Evolutionary conservation across 2,329 filamentous ascomycete genomes (phyloP).

Genomic region (Raffaelea ambrosiae): DNA sequence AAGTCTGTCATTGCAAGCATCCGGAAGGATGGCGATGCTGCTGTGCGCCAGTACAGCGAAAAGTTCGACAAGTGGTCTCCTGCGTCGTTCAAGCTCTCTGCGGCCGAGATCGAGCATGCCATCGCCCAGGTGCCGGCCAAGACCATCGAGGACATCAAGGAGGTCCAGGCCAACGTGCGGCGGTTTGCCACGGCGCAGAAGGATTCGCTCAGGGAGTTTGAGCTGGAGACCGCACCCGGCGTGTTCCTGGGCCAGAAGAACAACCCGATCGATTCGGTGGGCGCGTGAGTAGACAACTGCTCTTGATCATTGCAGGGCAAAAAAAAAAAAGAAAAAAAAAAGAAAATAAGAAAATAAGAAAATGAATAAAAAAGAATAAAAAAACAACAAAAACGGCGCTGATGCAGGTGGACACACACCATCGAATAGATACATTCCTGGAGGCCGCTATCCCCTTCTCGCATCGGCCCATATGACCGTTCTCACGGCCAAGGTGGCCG

Average conservation of each 20-base stretch:
- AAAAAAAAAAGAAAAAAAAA: too few species aligned
- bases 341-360: too few species aligned
- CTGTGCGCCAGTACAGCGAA: constrained; percentile 39
- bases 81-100: constrained; percentile 36
- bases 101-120: constrained; percentile 31
- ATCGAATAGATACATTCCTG: constrained; percentile 27
- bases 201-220: constrained; percentile 37
- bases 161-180: constrained; percentile 40
- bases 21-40: constrained; percentile 34
- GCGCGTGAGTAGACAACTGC: constrained; percentile 27
- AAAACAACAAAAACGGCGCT: too few species aligned
- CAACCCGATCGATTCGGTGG: constrained; percentile 35
- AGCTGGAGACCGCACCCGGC: constrained; percentile 40
- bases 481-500: constrained; percentile 44
- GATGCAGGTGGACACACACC: too few species aligned
- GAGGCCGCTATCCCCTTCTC: constrained; percentile 42
- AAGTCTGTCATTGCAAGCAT: constrained; percentile 38
- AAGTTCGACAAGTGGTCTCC: constrained; percentile 48
- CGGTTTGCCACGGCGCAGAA: constrained; percentile 38
- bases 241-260: constrained; percentile 43
- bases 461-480: constrained; percentile 49
- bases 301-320: too few species aligned
- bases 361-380: too few species aligned
- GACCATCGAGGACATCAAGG: constrained; percentile 27
- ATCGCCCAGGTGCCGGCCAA: constrained; percentile 36